Conservation (phyloP, 805 yeast genomes). For the Yarrowia sp. region DNA sequence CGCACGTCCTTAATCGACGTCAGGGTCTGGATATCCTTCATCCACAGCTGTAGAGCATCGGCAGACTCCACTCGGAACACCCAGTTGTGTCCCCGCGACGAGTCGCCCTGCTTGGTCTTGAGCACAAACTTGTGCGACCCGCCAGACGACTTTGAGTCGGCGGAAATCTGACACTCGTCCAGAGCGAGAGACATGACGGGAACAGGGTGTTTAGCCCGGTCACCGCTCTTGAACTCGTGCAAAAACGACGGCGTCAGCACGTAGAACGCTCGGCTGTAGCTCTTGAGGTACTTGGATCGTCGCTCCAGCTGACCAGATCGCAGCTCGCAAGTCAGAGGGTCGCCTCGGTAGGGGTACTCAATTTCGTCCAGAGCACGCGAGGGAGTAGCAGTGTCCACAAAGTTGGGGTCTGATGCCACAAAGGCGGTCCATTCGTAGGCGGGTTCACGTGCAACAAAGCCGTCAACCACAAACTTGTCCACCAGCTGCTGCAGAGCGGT, state of each 20-base stretch:
- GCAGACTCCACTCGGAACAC: constrained; percentile 89
- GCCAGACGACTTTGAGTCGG: constrained; percentile 66
- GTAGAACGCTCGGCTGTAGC: constrained; percentile 88
- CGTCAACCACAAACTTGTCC: constrained; percentile 68
- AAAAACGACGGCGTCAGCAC: constrained; percentile 83
- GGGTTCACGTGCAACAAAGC: constrained; percentile 73
- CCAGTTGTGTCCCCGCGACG: constrained; percentile 75
- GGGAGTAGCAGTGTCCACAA: constrained; percentile 60
- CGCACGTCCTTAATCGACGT: constrained; percentile 61
- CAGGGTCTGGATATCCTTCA: constrained; percentile 65
- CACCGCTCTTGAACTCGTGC: constrained; percentile 85
- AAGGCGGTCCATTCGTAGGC: constrained; percentile 87
- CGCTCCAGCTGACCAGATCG: constrained; percentile 82
- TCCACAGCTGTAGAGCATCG: constrained; percentile 80
- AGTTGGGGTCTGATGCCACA: constrained; percentile 65
- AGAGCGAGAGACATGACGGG: constrained; percentile 82
- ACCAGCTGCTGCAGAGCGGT: constrained; percentile 43
- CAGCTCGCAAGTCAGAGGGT: constrained; percentile 63
- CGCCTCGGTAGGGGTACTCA: constrained; percentile 61
- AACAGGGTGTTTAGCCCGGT: constrained; percentile 71
- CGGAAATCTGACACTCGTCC: constrained; percentile 76
- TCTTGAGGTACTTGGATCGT: constrained; percentile 84
- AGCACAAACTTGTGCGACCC: constrained; percentile 64
- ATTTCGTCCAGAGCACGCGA: constrained; percentile 61
- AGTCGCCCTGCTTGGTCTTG: constrained; percentile 68